Conservation (phyloP, 2,329 filamentous ascomycete genomes). For the Dactylellina parvicollis region DNA sequence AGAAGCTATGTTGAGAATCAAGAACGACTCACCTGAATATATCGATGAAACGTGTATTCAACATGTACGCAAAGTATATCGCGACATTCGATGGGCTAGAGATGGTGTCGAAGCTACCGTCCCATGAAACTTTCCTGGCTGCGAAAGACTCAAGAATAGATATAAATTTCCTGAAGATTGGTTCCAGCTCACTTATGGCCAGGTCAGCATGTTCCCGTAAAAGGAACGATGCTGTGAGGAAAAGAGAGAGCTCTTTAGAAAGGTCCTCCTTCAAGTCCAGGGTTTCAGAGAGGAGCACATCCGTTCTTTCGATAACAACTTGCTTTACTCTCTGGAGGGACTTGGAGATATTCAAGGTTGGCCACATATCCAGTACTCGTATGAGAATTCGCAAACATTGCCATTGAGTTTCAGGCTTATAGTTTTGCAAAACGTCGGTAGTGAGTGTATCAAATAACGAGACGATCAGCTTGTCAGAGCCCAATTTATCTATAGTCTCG, state of each 20-base stretch:
- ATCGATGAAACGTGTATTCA: constrained; percentile 8
- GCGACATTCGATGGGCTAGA: background rate
- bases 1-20: background rate
- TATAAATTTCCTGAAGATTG: constrained; percentile 12
- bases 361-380: constrained; percentile 40
- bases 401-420: constrained; percentile 5
- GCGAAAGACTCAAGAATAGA: background rate
- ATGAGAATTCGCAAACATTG: constrained; percentile 20
- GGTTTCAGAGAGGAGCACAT: background rate
- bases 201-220: constrained; percentile 14
- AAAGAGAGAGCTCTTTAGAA: constrained; percentile 26
- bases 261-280: background rate
- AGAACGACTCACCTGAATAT: constrained; percentile 13
- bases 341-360: background rate
- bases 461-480: constrained; percentile 1
- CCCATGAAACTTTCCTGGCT: background rate
- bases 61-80: background rate
- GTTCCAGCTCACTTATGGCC: constrained; percentile 18
- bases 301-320: constrained; percentile 3
- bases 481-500: constrained; percentile 42
- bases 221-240: constrained; percentile 17
- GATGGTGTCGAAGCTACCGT: constrained; percentile 35
- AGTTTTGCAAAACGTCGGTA: background rate
- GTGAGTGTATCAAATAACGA: constrained; percentile 16
- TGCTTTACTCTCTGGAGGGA: background rate